These are phyloP conservation scores for Atractiella rhizophila DNA, from an alignment of 768 basidiomycete genomes.

Conservation along the genomic window DNA sequence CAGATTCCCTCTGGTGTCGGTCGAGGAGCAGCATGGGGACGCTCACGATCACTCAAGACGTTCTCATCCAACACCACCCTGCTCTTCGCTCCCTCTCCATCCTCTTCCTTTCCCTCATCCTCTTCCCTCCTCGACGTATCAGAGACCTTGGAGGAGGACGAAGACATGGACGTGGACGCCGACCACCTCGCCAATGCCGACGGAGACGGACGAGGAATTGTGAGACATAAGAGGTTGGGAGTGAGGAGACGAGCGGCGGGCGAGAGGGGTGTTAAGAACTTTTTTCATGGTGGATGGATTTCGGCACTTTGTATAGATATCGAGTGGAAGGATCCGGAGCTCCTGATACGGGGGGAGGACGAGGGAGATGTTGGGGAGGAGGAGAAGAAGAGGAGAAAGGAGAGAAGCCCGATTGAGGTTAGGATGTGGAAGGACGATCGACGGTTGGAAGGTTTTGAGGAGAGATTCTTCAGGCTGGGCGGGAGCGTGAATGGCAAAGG, in stretches of 20 bases:
- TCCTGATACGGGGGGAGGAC: background rate
- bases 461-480: conserved; percentile 7
- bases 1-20: conserved; percentile 17
- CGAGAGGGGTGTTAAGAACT: conserved; percentile 15
- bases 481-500: conserved; percentile 9
- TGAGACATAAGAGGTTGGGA: conserved; percentile 10
- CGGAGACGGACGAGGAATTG: conserved; percentile 17
- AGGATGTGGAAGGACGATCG: conserved; percentile 8
- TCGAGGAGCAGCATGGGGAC: conserved; percentile 17
- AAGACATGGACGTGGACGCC: background rate
- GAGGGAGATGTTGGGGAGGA: background rate
- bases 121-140: conserved; percentile 1
- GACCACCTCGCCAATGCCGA: conserved; percentile 19
- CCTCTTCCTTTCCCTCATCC: background rate
- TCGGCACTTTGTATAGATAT: conserved; percentile 8
- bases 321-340: conserved; percentile 7
- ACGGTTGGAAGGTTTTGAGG: conserved; percentile 8
- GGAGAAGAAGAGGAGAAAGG: conserved; percentile 1
- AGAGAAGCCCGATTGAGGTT: background rate
- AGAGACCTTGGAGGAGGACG: background rate
- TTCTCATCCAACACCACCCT: background rate
- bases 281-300: conserved; percentile 13
- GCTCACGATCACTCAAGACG: conserved; percentile 1
- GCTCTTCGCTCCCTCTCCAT: background rate
- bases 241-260: conserved; percentile 15